These are phyloP conservation scores for Sclerotinia minor DNA, from an alignment of 2,329 filamentous ascomycete species.

Conservation along the genomic window DNA sequence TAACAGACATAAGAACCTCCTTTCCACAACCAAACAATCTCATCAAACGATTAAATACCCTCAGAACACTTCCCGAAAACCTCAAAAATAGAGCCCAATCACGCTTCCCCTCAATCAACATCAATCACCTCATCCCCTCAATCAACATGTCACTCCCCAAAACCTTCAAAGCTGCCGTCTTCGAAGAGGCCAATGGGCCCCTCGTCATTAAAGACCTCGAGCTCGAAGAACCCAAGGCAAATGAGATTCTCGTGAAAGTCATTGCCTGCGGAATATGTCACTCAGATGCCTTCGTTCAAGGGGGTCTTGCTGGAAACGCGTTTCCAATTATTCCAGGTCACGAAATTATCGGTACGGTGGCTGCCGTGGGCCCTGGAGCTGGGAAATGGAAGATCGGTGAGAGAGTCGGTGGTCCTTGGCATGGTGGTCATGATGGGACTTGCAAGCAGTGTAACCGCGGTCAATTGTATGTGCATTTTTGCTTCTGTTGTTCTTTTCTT, in stretches of 20 bases:
- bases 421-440: slow-evolving; percentile 59
- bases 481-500: not conserved
- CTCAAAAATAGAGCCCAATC: slow-evolving; percentile 9
- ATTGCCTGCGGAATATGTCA: slow-evolving; percentile 72
- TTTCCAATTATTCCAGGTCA: slow-evolving; percentile 69
- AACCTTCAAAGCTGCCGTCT: slow-evolving; percentile 65
- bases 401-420: slow-evolving; percentile 67
- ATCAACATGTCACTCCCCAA: slow-evolving; percentile 52
- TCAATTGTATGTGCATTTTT: slow-evolving; percentile 43
- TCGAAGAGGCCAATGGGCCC: slow-evolving; percentile 53
- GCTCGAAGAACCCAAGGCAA: slow-evolving; percentile 55
- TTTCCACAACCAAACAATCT: not conserved
- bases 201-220: slow-evolving; percentile 60
- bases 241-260: slow-evolving; percentile 69
- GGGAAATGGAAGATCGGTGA: slow-evolving; percentile 63
- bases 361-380: slow-evolving; percentile 58
- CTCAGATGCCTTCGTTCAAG: slow-evolving; percentile 52
- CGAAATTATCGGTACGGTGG: slow-evolving; percentile 69
- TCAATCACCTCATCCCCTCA: slow-evolving; percentile 28
- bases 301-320: slow-evolving; percentile 55
- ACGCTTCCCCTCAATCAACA: slow-evolving; percentile 26
- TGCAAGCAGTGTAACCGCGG: slow-evolving; percentile 65
- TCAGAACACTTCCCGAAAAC: not conserved
- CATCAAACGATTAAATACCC: not conserved
- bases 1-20: not conserved